These are phyloP conservation scores for Akanthomyces dipterigenus DNA, from an alignment of 2,329 filamentous ascomycete genomes.

Conservation along the genomic window DNA sequence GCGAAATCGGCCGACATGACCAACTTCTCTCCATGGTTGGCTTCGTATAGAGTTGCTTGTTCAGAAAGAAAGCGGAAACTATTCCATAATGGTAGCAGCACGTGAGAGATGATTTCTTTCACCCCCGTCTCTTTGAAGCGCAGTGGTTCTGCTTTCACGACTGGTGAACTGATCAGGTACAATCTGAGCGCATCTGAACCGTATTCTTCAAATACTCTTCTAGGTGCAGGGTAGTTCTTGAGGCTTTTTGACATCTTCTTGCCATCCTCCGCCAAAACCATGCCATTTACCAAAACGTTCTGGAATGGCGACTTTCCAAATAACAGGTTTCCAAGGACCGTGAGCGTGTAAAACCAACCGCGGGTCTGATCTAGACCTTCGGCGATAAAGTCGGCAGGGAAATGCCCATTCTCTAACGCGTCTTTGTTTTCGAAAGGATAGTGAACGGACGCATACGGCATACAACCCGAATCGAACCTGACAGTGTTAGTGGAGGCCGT, in stretches of 20 bases:
- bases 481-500: not conserved
- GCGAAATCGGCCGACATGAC: constrained; percentile 14
- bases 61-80: constrained; percentile 23
- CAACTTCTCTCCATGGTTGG: constrained; percentile 18
- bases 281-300: constrained; percentile 22
- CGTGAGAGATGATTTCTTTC: constrained; percentile 20
- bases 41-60: constrained; percentile 19
- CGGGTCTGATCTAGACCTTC: constrained; percentile 23
- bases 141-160: constrained; percentile 21
- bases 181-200: constrained; percentile 22
- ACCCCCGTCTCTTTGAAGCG: constrained; percentile 22
- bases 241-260: constrained; percentile 25
- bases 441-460: constrained; percentile 33
- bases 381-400: constrained; percentile 23
- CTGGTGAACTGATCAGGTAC: constrained; percentile 23
- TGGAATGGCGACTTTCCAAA: constrained; percentile 21
- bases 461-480: constrained; percentile 80
- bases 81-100: constrained; percentile 23
- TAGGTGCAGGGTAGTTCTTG: constrained; percentile 22
- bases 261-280: constrained; percentile 22
- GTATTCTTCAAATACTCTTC: constrained; percentile 17
- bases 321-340: constrained; percentile 21
- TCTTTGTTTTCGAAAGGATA: constrained; percentile 22
- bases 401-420: constrained; percentile 16
- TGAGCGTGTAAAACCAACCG: constrained; percentile 24